Evolutionary conservation across 371 early-diverging fungal species (phyloP), one percentile per base, ranked within the genome.

Genomic region (Circinella umbellata): DNA sequence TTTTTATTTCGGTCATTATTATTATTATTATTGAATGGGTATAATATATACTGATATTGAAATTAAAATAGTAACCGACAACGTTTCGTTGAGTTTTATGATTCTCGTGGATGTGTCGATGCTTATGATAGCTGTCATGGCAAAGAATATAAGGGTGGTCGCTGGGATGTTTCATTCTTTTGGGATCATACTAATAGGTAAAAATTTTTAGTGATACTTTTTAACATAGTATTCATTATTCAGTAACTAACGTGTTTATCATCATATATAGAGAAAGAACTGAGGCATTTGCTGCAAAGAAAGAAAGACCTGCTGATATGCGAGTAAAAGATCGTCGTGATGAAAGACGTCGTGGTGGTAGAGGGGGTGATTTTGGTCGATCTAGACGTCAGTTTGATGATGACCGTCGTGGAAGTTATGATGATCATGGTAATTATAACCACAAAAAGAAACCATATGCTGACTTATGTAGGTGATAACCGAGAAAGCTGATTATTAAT

Each of bases 111-210:
- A 34, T 82, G 85, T 64, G 73, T 80, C 14, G 68, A 69, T 13
- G 87, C 87, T 38, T 78, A 75, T 57, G 80, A 81, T 63, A 69
- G 51, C 1, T 77, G 80, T 4, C 71, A 76, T 17, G 77, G 80
- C 27, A 61, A 71, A 48, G 66, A 68, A 13, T 84, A 79, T 51
- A 77, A 84, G 27, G 83, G 78, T 34, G 86, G 84, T 17, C 66
- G 42, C 27, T 80, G 88, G 76, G 82, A 84, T 61, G 76, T 82
- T 10, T 71, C 80, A 10, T 85, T 81, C 69, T 77, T 82, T 36
- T 88, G 88, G 88, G 88, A 88, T 65, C 77, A 80, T 70, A 74
- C 84, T 7, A 73, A 76, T 55, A 85, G 77, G 79, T 83, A 76
- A n/a, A 42, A 17, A 55, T 3, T 14, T 37, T 57, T 13, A 53